These are phyloP conservation scores for Trichophyton benhamiae DNA, from an alignment of 2,329 filamentous ascomycete species.

Conservation along the genomic window DNA sequence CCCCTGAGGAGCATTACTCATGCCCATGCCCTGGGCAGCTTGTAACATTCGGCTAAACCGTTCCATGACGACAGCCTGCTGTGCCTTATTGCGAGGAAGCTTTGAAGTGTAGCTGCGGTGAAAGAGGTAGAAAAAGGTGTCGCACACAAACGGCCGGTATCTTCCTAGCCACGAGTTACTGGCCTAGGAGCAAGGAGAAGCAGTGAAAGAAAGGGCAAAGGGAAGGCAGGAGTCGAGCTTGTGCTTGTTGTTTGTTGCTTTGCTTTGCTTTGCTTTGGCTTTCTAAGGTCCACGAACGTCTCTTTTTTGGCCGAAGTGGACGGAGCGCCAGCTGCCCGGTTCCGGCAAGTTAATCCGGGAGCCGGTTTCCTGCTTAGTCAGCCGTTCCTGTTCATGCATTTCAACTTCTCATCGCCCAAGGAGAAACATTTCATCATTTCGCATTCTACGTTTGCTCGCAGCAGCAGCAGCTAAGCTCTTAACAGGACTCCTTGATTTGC, in stretches of 20 bases:
- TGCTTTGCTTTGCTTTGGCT: not conserved
- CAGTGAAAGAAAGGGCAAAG: not conserved
- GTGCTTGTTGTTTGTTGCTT: no score
- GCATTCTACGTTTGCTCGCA: not conserved
- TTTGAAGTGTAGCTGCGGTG: not conserved
- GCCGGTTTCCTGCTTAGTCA: not conserved
- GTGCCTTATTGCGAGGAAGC: not conserved
- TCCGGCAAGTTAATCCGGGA: not conserved
- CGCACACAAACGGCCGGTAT: not conserved
- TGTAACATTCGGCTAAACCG: conserved; percentile 81
- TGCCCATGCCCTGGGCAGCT: conserved; percentile 51
- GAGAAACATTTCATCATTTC: not conserved
- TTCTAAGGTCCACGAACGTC: no score
- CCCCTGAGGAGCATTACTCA: conserved; percentile 27
- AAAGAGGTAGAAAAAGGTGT: not conserved
- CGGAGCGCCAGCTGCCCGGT: no score
- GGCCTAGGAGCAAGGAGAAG: not conserved
- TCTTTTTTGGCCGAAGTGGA: no score
- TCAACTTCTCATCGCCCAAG: not conserved
- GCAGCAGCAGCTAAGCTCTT: not conserved
- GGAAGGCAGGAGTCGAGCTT: not conserved
- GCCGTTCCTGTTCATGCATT: not conserved
- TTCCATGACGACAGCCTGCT: conserved; percentile 52
- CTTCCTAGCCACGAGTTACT: not conserved
- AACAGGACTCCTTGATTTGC: not conserved